A percentile compares a stretch with the other conserved stretches of the same genome.
These are phyloP conservation scores for Flaveria linearis DNA, from an alignment of 129 eudicot species.

Conservation along the genomic window DNA sequence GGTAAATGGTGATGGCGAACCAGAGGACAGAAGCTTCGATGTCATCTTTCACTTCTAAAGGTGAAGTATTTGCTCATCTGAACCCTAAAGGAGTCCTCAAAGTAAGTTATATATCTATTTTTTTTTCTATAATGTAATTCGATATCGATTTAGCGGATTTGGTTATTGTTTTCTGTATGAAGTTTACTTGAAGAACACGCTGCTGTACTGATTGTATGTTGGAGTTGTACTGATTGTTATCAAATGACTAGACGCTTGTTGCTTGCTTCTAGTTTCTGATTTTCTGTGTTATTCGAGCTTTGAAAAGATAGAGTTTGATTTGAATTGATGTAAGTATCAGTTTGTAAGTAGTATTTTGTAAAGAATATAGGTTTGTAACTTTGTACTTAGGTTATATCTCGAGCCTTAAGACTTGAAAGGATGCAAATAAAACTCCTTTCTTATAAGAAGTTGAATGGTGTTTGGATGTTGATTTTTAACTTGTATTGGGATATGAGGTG, in stretches of 20 bases:
- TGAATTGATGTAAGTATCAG: not conserved
- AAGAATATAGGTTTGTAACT: not conserved
- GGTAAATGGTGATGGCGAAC: slow-evolving; percentile 42
- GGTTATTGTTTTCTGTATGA: not conserved
- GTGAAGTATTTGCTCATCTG: slow-evolving; percentile 49
- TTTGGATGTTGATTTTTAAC: not conserved
- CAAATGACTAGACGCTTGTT: not conserved
- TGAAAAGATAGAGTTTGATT: not conserved
- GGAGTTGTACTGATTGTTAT: not conserved
- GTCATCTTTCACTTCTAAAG: slow-evolving; percentile 44
- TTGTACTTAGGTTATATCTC: not conserved
- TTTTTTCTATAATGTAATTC: not conserved
- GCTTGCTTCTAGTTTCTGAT: not conserved
- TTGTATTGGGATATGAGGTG: not conserved
- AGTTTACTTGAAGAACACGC: not conserved
- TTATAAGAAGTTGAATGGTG: not conserved
- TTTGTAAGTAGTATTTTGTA: not conserved
- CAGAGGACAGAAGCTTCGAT: slow-evolving; percentile 27
- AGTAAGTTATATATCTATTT: slow-evolving; percentile 26
- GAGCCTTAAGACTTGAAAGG: too few relatives aligned
- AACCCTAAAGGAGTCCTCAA: slow-evolving; percentile 37
- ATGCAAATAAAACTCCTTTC: not conserved
- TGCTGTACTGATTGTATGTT: not conserved
- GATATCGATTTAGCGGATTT: not conserved
- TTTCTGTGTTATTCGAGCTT: not conserved